Conservation (phyloP, 208 protist genomes). For the Trichomonas vaginalis region DNA sequence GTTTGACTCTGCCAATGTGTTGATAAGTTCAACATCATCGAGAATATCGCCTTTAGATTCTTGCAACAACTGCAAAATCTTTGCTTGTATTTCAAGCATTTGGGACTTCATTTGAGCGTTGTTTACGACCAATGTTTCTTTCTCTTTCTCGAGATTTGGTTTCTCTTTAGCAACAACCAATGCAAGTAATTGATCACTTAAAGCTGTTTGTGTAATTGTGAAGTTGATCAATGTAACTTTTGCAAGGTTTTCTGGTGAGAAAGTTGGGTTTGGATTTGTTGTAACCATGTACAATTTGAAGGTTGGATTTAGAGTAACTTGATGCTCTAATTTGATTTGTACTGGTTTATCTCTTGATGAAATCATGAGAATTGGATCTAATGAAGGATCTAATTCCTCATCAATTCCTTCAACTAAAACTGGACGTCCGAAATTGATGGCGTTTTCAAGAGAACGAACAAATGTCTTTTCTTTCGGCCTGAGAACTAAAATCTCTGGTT, state of each 20-base stretch:
- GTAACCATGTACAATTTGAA: conserved; percentile 94
- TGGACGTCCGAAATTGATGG: conserved; percentile 60
- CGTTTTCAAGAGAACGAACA: conserved; percentile 34
- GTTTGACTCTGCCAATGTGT: conserved; percentile 80
- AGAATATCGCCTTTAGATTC: conserved; percentile 76
- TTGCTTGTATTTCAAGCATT: conserved; percentile 75
- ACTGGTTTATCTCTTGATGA: conserved; percentile 47
- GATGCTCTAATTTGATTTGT: conserved; percentile 47
- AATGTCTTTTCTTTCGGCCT: conserved; percentile 7
- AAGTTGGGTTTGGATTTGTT: conserved; percentile 83
- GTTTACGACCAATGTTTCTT: conserved; percentile 42
- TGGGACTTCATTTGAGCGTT: conserved; percentile 71
- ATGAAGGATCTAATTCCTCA: conserved; percentile 81
- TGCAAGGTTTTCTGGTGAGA: conserved; percentile 64
- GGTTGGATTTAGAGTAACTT: conserved; percentile 73
- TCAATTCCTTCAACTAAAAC: conserved; percentile 76
- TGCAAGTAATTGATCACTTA: conserved; percentile 88
- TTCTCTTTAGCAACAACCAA: conserved; percentile 83
- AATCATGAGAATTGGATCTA: conserved; percentile 83
- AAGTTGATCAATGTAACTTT: conserved; percentile 96
- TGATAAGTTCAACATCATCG: conserved; percentile 86
- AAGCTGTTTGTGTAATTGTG: conserved; percentile 78
- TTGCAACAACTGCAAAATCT: conserved; percentile 77
- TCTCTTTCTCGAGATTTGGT: conserved; percentile 76
- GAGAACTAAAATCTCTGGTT: not conserved